phyloP scores from a whole-genome alignment of 2,329 filamentous ascomycete genomes.

The Aurifilum marmelostoma region DNA sequence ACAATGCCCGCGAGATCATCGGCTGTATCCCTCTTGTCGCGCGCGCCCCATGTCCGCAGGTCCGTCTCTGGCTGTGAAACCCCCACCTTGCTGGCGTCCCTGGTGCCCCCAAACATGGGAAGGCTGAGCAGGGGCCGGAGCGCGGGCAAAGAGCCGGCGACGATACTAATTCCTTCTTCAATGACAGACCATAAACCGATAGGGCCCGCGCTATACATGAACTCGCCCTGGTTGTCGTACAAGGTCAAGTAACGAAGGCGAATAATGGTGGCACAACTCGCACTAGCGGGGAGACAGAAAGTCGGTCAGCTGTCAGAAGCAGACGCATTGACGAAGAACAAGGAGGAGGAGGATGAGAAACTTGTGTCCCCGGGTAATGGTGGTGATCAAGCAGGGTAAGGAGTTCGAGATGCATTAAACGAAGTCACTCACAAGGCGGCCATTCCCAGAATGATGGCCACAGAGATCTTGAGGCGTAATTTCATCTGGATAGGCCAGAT shows the following conservation, averaged over 20 bases:
- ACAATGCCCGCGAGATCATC: not conserved
- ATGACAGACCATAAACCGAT: slow-evolving; percentile 52
- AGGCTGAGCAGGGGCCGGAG: slow-evolving; percentile 48
- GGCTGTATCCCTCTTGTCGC: not conserved
- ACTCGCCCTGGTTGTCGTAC: slow-evolving; percentile 44
- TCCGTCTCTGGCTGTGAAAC: not conserved
- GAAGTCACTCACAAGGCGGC: slow-evolving; percentile 44
- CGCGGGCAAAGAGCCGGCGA: slow-evolving; percentile 50
- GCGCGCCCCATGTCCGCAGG: not conserved
- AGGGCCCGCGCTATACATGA: slow-evolving; percentile 44
- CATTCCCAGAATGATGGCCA: slow-evolving; percentile 47
- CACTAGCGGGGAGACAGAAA: slow-evolving; percentile 29
- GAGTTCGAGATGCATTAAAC: not conserved
- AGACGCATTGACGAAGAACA: not conserved
- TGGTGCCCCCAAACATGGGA: slow-evolving; percentile 31
- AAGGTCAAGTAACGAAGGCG: slow-evolving; percentile 48
- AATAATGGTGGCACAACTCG: slow-evolving; percentile 44
- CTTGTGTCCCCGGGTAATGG: too few relatives aligned
- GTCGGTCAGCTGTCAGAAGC: not conserved
- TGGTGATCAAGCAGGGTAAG: too few relatives aligned
- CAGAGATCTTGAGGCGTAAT: slow-evolving; percentile 47
- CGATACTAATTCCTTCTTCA: slow-evolving; percentile 53
- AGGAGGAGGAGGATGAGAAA: too few relatives aligned
- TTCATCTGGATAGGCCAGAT: slow-evolving; percentile 49
- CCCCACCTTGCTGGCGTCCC: not conserved